Percentiles rank a stretch among this genome's conserved stretches.
Evolutionary conservation across 1,139 yeast species (phyloP).

Genomic region (Magnusiomyces sp.): DNA sequence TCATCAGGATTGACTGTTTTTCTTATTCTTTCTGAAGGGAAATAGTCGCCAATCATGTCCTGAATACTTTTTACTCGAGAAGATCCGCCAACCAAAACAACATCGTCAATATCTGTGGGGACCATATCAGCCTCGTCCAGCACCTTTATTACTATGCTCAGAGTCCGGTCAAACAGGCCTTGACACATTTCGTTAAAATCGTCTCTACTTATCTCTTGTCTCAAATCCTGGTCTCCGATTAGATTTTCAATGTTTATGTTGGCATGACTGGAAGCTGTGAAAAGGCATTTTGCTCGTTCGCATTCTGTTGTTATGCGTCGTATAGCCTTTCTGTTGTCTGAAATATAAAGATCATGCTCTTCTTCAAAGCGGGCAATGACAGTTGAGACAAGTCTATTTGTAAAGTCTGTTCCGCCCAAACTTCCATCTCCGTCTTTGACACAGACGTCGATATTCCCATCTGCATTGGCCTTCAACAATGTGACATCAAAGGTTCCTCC

Average conservation of each 20-base stretch:
- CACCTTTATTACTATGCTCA: neutral
- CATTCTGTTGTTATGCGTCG: slow-evolving; percentile 99
- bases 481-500: no score
- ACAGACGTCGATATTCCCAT: no score
- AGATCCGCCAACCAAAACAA: slow-evolving; percentile 99
- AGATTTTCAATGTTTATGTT: no score
- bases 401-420: slow-evolving; percentile 80
- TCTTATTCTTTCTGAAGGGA: slow-evolving; percentile 94
- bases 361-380: slow-evolving; percentile 88
- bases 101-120: slow-evolving; percentile 87
- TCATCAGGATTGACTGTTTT: slow-evolving; percentile 99
- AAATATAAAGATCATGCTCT: slow-evolving; percentile 83
- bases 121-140: slow-evolving; percentile 67
- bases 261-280: no score
- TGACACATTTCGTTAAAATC: no score
- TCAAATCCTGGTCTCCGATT: no score
- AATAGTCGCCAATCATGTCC: slow-evolving; percentile 87
- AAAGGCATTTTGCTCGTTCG: slow-evolving; percentile 98
- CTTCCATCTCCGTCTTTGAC: no score
- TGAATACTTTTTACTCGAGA: slow-evolving; percentile 99
- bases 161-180: no score
- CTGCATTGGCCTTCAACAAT: no score
- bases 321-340: slow-evolving; percentile 94
- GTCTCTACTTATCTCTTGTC: no score
- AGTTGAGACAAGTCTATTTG: slow-evolving; percentile 79